phyloP scores from a whole-genome alignment of 2,329 filamentous ascomycete species.

The Fusarium proliferatum region DNA sequence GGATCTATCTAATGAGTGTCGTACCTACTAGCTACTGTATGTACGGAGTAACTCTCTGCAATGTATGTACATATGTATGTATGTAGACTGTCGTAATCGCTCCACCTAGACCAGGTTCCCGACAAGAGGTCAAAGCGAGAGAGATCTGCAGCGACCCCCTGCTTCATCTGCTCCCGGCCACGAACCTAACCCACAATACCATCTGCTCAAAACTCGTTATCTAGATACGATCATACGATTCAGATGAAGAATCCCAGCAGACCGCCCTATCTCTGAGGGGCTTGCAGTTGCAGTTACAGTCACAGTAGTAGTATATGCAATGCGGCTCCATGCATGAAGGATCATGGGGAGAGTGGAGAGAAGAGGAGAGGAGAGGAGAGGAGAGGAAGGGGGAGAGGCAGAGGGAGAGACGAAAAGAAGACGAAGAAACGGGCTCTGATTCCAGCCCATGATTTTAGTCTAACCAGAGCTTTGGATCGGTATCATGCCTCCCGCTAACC shows the following conservation, averaged over 20 bases:
- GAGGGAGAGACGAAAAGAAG: background rate
- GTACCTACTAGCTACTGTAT: background rate
- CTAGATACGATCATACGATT: constrained; percentile 29
- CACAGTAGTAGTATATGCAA: background rate
- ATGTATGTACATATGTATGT: background rate
- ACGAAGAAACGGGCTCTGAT: background rate
- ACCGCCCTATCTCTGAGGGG: constrained; percentile 9
- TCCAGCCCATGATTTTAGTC: constrained; percentile 15
- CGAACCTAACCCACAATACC: constrained; percentile 1
- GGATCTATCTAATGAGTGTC: background rate
- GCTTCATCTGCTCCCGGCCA: background rate
- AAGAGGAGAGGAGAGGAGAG: background rate
- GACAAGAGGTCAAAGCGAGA: constrained; percentile 22
- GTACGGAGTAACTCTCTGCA: background rate
- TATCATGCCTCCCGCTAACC: constrained; percentile 16
- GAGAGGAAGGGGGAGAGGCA: background rate
- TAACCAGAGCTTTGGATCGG: constrained; percentile 13
- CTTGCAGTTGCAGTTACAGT: background rate
- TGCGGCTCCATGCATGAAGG: background rate
- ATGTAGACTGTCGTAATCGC: background rate
- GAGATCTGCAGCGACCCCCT: constrained; percentile 31
- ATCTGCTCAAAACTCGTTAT: constrained; percentile 8
- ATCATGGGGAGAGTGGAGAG: background rate
- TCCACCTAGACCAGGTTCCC: background rate
- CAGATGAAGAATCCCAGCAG: constrained; percentile 5